Conservation (phyloP, 2,329 filamentous ascomycete genomes). For the Didymella keratinophila region DNA sequence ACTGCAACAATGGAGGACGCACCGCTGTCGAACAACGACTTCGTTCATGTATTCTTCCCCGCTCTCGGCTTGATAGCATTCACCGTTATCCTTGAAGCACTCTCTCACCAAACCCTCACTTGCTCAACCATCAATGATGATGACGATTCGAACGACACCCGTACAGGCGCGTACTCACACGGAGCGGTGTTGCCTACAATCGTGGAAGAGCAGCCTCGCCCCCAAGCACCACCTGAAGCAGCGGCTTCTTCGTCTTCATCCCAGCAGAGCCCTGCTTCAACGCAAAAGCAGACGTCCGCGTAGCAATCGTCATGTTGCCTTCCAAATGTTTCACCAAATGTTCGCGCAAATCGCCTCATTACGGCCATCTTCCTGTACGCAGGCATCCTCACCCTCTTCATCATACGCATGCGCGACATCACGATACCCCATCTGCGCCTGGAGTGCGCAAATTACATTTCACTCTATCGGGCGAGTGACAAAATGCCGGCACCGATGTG, state of each 20-base stretch:
- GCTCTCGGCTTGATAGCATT: not conserved
- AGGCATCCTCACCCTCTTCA: slow-evolving; percentile 19
- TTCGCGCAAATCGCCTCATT: slow-evolving; percentile 25
- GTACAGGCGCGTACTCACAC: not conserved
- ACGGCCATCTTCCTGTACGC: slow-evolving; percentile 21
- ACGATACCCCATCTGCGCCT: not conserved
- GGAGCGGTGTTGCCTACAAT: not conserved
- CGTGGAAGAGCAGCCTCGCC: slow-evolving; percentile 7
- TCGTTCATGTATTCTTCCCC: not conserved
- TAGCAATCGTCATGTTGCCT: not conserved
- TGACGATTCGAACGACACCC: not conserved
- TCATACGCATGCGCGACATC: slow-evolving; percentile 20
- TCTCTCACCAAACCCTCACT: not conserved
- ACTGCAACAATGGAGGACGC: not conserved
- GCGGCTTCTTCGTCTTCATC: not conserved
- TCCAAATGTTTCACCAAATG: slow-evolving; percentile 1
- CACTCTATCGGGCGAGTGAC: not conserved
- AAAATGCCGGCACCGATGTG: slow-evolving; percentile 16
- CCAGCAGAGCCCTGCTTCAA: not conserved
- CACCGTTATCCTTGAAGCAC: not conserved
- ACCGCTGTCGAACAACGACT: not conserved
- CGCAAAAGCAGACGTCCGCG: not conserved
- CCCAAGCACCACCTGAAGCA: slow-evolving; percentile 1
- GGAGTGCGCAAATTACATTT: not conserved
- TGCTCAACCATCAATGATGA: slow-evolving; percentile 4